These are phyloP conservation scores for Moringa oleifera DNA, from an alignment of 345 rosid species.

Conservation along the genomic window DNA sequence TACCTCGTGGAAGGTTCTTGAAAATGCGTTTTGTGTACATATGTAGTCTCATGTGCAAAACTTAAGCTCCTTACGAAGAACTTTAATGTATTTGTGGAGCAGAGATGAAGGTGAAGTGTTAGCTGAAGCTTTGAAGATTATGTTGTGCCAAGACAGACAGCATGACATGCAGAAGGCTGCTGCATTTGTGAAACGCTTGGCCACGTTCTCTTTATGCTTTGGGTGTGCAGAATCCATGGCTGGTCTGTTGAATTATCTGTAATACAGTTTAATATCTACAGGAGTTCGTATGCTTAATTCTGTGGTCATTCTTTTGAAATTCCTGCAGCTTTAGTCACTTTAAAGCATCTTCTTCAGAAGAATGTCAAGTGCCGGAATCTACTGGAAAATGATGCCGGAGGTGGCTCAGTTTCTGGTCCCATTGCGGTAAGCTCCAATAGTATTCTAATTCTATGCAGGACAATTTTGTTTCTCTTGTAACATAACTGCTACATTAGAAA, in stretches of 20 bases:
- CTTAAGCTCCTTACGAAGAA: too few species aligned
- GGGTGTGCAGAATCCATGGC: conserved; percentile 93
- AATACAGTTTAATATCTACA: not conserved
- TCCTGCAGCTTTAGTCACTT: conserved; percentile 70
- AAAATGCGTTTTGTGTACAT: too few species aligned
- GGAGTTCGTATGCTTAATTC: too few species aligned
- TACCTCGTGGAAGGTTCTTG: too few species aligned
- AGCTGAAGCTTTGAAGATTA: conserved; percentile 86
- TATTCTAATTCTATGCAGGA: not conserved
- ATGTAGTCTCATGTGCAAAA: too few species aligned
- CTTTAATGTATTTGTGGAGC: conserved; percentile 12
- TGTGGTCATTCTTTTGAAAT: conserved; percentile 3
- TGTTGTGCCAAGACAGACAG: conserved; percentile 91
- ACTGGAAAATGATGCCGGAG: conserved; percentile 94
- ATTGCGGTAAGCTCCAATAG: conserved; percentile 51
- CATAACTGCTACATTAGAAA: too few species aligned
- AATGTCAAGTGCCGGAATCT: conserved; percentile 86
- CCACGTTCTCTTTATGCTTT: conserved; percentile 72
- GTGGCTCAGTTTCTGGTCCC: conserved; percentile 93
- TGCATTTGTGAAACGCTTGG: conserved; percentile 87
- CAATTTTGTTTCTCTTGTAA: too few species aligned
- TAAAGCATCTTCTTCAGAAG: conserved; percentile 74
- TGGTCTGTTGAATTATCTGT: conserved; percentile 32
- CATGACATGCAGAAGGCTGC: conserved; percentile 99
- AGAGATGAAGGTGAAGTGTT: conserved; percentile 85